Evolutionary conservation across 1,284 basidiomycete genomes (phyloP), one percentile per base, ranked within the genome.

Genomic region (Schizophyllum amplum): DNA sequence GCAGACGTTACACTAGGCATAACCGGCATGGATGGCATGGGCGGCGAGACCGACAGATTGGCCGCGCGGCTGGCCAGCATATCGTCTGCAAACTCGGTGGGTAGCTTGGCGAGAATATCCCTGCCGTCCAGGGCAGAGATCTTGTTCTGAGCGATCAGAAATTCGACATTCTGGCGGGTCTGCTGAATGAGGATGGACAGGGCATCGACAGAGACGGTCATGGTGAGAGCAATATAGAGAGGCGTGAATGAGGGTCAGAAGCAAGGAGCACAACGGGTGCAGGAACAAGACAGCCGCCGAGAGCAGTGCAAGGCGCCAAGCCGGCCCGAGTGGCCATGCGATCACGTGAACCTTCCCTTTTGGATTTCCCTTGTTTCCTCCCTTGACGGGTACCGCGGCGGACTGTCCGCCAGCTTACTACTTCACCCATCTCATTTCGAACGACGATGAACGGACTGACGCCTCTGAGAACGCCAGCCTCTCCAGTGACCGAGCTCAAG

Each of bases 121-220:
- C 75, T 69, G 5, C 82, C 86, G 65, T 84, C 82, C 15, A 70
- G 63, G 46, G 74, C 69, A 4, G 82, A 74, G 59, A 89, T 80
- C 61, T 82, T 78, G 62, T 78, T 74, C 61, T 88, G 81, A 1
- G 75, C 62, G 20, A 81, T 61, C 2, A 90, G 79, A 62, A 90
- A 80, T 5, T 82, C 71, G 59, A 90, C 72, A 65, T 90, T 88
- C 59, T 77, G 72, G 60, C 81, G 79, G 1, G 86, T 82, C 65
- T 89, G 87, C 20, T 80, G 73, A 61, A 90, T 66, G 58, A 90
- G 73, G 64, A 88, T 82, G 3, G 77, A 70, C 5, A 84, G 69
- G 47, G 82, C 69, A 25, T 77, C 77, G 46, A 75, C 65, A 13
- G 65, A 50, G 24, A 20, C 24, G 4, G 24, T 50, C 20, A 21